phyloP scores from a whole-genome alignment of 495 filamentous ascomycete genomes.

The Pseudoneurospora amorphoporcata region DNA sequence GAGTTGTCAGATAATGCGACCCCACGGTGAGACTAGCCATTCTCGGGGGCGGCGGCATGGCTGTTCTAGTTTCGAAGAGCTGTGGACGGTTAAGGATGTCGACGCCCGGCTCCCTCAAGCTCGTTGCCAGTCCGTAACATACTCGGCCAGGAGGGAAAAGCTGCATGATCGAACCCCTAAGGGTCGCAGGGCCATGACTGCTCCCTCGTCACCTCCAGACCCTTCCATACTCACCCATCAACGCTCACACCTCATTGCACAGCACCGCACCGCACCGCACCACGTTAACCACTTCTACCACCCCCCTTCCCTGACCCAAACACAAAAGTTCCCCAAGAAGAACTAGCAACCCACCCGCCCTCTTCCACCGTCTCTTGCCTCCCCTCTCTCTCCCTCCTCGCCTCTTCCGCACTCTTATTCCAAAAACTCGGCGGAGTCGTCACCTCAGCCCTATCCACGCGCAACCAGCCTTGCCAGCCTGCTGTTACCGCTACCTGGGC shows the following conservation, averaged over 20 bases:
- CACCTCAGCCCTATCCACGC: slow-evolving; percentile 33
- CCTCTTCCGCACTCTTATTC: slow-evolving; percentile 13
- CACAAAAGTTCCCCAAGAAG: slow-evolving; percentile 17
- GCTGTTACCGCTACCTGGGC: slow-evolving; percentile 23
- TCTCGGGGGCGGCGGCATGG: not conserved
- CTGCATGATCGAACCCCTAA: not conserved
- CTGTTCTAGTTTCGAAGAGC: too few species aligned
- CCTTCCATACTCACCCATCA: too few species aligned
- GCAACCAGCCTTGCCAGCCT: slow-evolving; percentile 40
- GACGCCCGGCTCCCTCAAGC: not conserved
- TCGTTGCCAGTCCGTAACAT: not conserved
- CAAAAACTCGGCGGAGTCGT: slow-evolving; percentile 1
- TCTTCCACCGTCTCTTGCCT: slow-evolving; percentile 13
- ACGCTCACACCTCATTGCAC: too few species aligned
- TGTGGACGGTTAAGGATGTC: not conserved
- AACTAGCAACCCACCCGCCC: slow-evolving; percentile 17
- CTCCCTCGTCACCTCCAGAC: too few species aligned
- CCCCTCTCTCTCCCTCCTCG: slow-evolving; percentile 8
- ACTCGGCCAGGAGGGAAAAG: not conserved
- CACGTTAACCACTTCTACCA: not conserved
- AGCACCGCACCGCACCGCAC: not conserved
- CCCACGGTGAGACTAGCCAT: not conserved
- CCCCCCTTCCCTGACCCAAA: slow-evolving; percentile 5
- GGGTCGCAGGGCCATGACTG: not conserved
- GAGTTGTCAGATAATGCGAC: not conserved